Base-by-base conservation (phyloP, 495 filamentous ascomycete species). In the Talaromyces trachyspermus region DNA sequence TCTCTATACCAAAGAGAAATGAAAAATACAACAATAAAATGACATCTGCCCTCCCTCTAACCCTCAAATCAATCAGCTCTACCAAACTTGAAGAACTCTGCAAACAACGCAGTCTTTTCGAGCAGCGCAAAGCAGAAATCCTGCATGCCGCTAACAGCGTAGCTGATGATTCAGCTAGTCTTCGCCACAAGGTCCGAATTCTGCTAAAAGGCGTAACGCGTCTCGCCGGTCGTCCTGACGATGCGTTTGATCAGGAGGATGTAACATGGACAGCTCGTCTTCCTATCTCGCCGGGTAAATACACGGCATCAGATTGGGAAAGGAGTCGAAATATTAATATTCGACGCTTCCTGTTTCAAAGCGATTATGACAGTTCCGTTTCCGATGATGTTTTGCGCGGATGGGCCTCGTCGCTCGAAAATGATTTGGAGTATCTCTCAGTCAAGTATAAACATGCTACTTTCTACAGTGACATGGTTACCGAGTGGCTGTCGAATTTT, bases 71-170 rank as follows among this genome's bases (percentile, higher is more conserved):
- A 8, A 83, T 86, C 62, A 86, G 81, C 17, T 64, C 64, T 23
- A 81, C 77, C 36, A 86, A 86, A 55, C 73, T 85, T 41, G 67
- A 61, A 15, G 79, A 82, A 48, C 68, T 85, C 5, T 74, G 74
- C 14, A 81, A 81, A 49, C 73, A 81, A 50, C 77, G 76, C 20
- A 54, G 53, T 2, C 54, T 72, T 17, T 86, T 79, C 49, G 68
- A 78, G 20, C 57, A 55, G 33, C 65, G 50, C 43, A 66, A 62
- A 48, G 40, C 54, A 4, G 59, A 62, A 11, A 64, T 74, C 2
- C 36, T 65, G 11, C 46, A 49, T n/a, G 49, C 54, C 23, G 60
- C 62, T n/a, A 46, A 49, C 2, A 45, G 52, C 3, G 57, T 64
- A 0, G 33, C 55, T 0, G 58, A 64, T 35, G n/a, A 19, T 18